Evolutionary conservation across 2,329 filamentous ascomycete species (phyloP).

Genomic region (Fusarium temperatum): DNA sequence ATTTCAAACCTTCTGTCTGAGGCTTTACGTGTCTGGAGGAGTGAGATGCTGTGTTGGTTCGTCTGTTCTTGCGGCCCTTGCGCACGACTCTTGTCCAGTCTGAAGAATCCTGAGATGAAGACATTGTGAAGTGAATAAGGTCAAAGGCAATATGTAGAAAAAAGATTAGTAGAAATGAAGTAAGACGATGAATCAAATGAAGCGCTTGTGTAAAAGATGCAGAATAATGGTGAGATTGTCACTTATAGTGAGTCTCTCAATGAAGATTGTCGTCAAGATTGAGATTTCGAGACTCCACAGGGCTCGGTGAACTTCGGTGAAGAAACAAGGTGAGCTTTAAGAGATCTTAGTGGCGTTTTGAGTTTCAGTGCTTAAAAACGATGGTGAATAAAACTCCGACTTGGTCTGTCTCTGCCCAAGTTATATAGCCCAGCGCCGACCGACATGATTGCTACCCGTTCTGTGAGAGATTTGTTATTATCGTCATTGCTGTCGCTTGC

Average conservation of each 20-base stretch:
- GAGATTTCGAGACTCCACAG: constrained; percentile 34
- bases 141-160: neutral
- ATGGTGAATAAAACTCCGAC: neutral
- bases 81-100: constrained; percentile 43
- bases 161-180: neutral
- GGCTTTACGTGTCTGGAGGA: neutral
- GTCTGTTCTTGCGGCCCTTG: constrained; percentile 32
- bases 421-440: neutral
- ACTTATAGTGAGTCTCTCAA: constrained; percentile 8
- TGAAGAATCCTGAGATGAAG: constrained; percentile 11
- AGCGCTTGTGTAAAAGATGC: neutral
- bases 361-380: neutral
- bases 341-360: constrained; percentile 11
- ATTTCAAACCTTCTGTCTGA: neutral
- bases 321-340: neutral
- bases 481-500: neutral
- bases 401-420: neutral
- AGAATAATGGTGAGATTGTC: neutral
- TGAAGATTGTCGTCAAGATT: constrained; percentile 25
- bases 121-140: constrained; percentile 7
- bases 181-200: neutral
- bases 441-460: neutral
- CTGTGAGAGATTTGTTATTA: neutral
- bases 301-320: constrained; percentile 33
- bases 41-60: neutral